phyloP scores from a whole-genome alignment of 139 green algal genomes.

The Auxenochlorella pyrenoidosa region DNA sequence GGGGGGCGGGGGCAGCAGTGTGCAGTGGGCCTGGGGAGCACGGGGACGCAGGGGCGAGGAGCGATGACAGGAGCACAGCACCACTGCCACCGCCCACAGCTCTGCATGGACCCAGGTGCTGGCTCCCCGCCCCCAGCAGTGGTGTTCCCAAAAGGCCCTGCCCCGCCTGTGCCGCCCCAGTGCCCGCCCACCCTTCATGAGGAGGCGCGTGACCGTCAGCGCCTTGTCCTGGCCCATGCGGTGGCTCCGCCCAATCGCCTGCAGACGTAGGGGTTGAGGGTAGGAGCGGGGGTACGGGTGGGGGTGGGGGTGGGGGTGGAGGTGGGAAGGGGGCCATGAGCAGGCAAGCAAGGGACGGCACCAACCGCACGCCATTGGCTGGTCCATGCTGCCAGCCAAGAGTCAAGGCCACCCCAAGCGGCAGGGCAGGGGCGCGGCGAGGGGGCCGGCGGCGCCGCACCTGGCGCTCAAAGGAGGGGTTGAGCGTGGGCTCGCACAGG shows the following conservation, averaged over 20 bases:
- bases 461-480: constrained; percentile 37
- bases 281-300: too few relatives aligned
- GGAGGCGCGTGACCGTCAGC: constrained; percentile 38
- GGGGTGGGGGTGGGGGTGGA: background rate
- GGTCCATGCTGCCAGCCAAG: background rate
- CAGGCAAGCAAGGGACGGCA: too few relatives aligned
- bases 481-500: constrained; percentile 41
- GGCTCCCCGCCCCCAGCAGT: background rate
- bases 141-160: background rate
- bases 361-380: too few relatives aligned
- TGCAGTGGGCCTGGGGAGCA: too few relatives aligned
- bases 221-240: constrained; percentile 45
- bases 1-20: too few relatives aligned
- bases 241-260: constrained; percentile 41
- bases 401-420: background rate
- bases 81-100: too few relatives aligned
- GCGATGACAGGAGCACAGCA: too few relatives aligned
- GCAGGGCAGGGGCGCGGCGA: too few relatives aligned
- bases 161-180: background rate
- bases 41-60: too few relatives aligned
- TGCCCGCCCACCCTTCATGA: constrained; percentile 7
- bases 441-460: background rate
- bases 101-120: too few relatives aligned
- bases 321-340: too few relatives aligned
- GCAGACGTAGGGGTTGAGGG: background rate